Base-by-base conservation (phyloP, 495 filamentous ascomycete species). In the Talaromyces trachyspermus region DNA sequence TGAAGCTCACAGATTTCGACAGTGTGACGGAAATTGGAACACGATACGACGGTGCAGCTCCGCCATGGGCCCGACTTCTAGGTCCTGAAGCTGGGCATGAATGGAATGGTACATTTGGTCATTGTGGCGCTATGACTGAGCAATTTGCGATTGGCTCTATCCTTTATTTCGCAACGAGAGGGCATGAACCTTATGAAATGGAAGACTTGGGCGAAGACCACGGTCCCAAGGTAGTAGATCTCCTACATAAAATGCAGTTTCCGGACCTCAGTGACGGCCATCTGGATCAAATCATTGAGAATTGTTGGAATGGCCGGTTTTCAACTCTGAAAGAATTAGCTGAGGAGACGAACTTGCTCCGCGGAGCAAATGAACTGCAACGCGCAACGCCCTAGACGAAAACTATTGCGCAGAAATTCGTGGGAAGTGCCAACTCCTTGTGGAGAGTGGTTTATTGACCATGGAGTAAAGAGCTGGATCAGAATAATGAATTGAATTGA, bases 171-270 rank as follows among this genome's bases (percentile, higher is more conserved):
- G 12, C 12, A 12, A 30, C 27, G 12, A 6, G 27, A 7, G 27
- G 27, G 6, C 12, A 30, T 30, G 27, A 30, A 12, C 27, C 27
- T 6, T 30, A 30, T 12, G 27, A 30, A 7, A 30, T 7, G 6
- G 27, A 30, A 30, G 12, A 30, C 27, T 30, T 30, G 6, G 27
- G 27, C 12, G 27, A 30, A 30, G 6, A 12, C 6, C 27, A 30
- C 12, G 27, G 27, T 6, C 27, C 7, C 12, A 12, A 6, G 6
- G 27, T 30, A 12, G 27, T 30, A 41, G 60, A 65, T 0, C 49
- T 61, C 24, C 52, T 66, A 24, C 64, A 65, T 45, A 49, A 56
- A 20, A 70, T 30, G 27, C 7, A 30, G 27, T 30, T 30, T 12
- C 27, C 27, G 6, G 27, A 30, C 7, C 27, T 30, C 7, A 30